Percentiles rank a stretch among this genome's conserved stretches.
Conservation (phyloP, 768 basidiomycete genomes). For the Neoboletus magnificus region DNA sequence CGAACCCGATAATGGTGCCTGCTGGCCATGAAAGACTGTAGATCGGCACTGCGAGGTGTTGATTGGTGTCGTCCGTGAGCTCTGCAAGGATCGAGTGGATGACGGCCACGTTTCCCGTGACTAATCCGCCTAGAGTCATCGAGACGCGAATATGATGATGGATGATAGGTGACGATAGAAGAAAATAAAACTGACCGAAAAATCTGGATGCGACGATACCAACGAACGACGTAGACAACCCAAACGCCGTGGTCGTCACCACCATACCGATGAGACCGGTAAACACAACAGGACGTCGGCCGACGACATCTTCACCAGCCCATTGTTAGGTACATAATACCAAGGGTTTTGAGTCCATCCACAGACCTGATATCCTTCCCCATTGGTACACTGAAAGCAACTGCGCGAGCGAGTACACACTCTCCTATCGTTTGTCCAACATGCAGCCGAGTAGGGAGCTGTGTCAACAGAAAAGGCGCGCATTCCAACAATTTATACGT, state of each 20-base stretch:
- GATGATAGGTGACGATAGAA: neutral
- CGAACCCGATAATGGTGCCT: constrained; percentile 53
- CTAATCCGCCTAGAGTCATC: constrained; percentile 49
- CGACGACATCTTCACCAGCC: constrained; percentile 44
- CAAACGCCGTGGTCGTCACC: constrained; percentile 49
- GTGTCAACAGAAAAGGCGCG: neutral
- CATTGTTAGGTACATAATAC: neutral
- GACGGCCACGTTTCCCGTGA: constrained; percentile 60
- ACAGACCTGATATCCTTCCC: constrained; percentile 34
- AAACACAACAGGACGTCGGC: constrained; percentile 60
- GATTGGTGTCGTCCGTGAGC: constrained; percentile 60
- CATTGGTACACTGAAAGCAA: constrained; percentile 59
- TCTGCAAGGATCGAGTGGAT: constrained; percentile 60
- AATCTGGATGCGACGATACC: constrained; percentile 50
- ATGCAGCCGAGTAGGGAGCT: neutral
- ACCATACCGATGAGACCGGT: constrained; percentile 50
- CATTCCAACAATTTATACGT: constrained; percentile 14
- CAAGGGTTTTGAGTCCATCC: neutral
- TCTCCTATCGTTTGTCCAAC: constrained; percentile 44
- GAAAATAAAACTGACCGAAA: constrained; percentile 37
- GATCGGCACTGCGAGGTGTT: constrained; percentile 54
- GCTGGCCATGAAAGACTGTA: constrained; percentile 58
- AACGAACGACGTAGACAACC: constrained; percentile 49
- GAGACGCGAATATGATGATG: neutral
- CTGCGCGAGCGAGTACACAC: constrained; percentile 58